These are phyloP conservation scores for Trametes sp. DNA, from an alignment of 1,284 basidiomycete species.

Conservation along the genomic window DNA sequence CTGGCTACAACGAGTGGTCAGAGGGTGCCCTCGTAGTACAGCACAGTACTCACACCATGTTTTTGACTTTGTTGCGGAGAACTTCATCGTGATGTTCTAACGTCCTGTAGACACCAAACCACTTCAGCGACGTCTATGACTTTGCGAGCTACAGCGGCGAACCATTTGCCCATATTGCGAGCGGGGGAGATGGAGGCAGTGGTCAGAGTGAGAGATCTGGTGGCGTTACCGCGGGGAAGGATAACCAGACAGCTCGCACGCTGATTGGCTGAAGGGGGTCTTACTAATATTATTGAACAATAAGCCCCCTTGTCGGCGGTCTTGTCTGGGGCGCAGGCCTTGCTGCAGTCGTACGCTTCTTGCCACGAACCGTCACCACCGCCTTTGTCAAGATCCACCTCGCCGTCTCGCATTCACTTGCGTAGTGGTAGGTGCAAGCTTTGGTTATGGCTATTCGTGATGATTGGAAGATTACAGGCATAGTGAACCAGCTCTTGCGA, in stretches of 20 bases:
- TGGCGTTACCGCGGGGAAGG: conserved; percentile 21
- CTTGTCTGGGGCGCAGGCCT: conserved; percentile 6
- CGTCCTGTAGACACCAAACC: conserved; percentile 55
- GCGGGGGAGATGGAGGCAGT: conserved; percentile 21
- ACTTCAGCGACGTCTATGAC: conserved; percentile 10
- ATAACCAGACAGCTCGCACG: conserved; percentile 3
- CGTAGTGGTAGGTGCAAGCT: conserved; percentile 27
- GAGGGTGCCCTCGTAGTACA: neutral
- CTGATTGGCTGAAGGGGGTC: conserved; percentile 17
- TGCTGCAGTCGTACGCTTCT: conserved; percentile 22
- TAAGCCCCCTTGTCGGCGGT: conserved; percentile 10
- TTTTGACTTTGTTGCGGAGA: conserved; percentile 71
- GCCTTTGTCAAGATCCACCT: conserved; percentile 15
- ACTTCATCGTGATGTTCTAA: conserved; percentile 72
- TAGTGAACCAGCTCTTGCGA: conserved; percentile 8
- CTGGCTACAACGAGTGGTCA: conserved; percentile 49
- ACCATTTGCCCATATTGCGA: conserved; percentile 43
- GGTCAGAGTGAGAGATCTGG: conserved; percentile 18
- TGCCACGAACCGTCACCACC: conserved; percentile 29
- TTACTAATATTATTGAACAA: conserved; percentile 11
- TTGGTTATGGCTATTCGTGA: neutral
- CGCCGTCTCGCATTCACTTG: conserved; percentile 20
- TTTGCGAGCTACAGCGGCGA: conserved; percentile 12
- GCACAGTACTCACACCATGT: conserved; percentile 63
- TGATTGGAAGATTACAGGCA: conserved; percentile 17